Percentiles rank a stretch among this genome's conserved stretches.
These are phyloP conservation scores for Mucuna pruriens DNA, from an alignment of 306 rosid species.

Conservation along the genomic window DNA sequence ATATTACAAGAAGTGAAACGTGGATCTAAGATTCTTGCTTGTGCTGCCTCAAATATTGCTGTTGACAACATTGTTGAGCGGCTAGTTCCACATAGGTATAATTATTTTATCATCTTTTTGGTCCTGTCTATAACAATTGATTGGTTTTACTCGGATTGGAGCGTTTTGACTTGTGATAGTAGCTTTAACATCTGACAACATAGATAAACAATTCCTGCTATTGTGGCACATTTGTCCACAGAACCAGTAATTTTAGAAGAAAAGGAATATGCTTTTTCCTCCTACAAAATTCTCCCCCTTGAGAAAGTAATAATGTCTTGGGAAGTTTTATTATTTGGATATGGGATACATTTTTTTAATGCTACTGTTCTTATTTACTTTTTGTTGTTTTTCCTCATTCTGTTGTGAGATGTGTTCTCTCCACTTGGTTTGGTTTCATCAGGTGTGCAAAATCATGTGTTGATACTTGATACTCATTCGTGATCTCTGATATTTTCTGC, in stretches of 20 bases:
- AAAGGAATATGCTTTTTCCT: not conserved
- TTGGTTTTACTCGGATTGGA: conserved; percentile 2
- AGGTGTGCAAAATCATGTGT: conserved; percentile 21
- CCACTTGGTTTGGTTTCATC: conserved; percentile 29
- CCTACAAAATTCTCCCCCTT: conserved; percentile 4
- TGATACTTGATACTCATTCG: conserved; percentile 28
- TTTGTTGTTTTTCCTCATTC: conserved; percentile 12
- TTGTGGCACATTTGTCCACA: not conserved
- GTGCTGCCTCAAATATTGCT: conserved; percentile 99
- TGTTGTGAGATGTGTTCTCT: conserved; percentile 24
- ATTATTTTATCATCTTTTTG: conserved; percentile 27
- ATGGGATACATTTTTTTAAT: not conserved
- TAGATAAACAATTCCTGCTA: not conserved
- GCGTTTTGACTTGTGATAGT: not conserved
- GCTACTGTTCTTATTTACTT: conserved; percentile 9
- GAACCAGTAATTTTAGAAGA: conserved; percentile 6
- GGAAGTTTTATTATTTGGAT: conserved; percentile 6
- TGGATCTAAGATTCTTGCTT: conserved; percentile 93
- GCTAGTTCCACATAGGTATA: conserved; percentile 80
- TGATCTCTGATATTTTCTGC: conserved; percentile 35
- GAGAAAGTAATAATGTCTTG: conserved; percentile 6
- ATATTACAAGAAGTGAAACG: conserved; percentile 95
- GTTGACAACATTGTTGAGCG: conserved; percentile 99
- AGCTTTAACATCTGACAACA: conserved; percentile 2
- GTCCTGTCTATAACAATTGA: conserved; percentile 7